A percentile compares a stretch with the other conserved stretches of the same genome.
These are phyloP conservation scores for Lasiosphaeria hispida DNA, from an alignment of 495 filamentous ascomycete species.

Conservation along the genomic window DNA sequence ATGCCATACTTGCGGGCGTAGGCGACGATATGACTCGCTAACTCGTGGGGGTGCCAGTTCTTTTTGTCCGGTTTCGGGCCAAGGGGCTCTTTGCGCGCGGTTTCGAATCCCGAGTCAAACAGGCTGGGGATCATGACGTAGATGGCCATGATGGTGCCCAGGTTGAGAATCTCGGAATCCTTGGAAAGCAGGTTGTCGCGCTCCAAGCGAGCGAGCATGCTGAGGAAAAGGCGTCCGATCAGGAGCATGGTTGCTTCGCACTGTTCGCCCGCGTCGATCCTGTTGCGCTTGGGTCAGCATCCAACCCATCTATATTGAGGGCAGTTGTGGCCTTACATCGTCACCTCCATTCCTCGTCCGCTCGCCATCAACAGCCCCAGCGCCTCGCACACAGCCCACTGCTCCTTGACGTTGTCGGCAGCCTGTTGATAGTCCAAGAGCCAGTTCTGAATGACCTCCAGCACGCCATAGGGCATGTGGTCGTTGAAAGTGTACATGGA, in stretches of 20 bases:
- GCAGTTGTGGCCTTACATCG: constrained; percentile 1
- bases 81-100: constrained; percentile 7
- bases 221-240: constrained; percentile 36
- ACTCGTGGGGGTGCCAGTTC: constrained; percentile 19
- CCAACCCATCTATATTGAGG: not conserved
- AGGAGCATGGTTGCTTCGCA: constrained; percentile 20
- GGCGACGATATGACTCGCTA: constrained; percentile 19
- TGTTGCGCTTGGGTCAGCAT: constrained; percentile 1
- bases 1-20: constrained; percentile 28
- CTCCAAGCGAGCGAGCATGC: constrained; percentile 37
- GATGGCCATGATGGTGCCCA: constrained; percentile 37
- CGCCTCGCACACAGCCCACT: constrained; percentile 37
- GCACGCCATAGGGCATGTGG: constrained; percentile 30
- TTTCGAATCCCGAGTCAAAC: not conserved
- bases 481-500: constrained; percentile 41
- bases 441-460: constrained; percentile 39
- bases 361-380: constrained; percentile 19
- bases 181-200: constrained; percentile 21
- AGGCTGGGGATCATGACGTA: constrained; percentile 26
- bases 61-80: constrained; percentile 21
- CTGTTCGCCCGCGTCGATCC: constrained; percentile 29
- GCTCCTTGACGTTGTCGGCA: constrained; percentile 31
- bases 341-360: not conserved
- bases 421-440: constrained; percentile 37
- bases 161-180: constrained; percentile 29